Evolutionary conservation across 164 flowering plant genomes (phyloP), one percentile per base, ranked within the genome.

Genomic region (Brasenia schreberi): DNA sequence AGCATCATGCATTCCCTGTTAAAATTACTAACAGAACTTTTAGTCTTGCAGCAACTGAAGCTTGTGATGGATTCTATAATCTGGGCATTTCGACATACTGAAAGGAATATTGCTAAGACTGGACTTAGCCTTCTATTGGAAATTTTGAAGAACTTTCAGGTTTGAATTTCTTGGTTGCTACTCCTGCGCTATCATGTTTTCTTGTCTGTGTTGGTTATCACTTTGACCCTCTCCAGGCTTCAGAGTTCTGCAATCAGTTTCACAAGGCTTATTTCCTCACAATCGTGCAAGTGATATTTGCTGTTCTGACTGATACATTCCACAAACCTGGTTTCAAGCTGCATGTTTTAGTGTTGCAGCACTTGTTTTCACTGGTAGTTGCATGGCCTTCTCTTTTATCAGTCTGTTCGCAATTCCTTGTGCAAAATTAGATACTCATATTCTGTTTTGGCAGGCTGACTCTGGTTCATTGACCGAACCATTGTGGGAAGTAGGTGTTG

Each of bases 21-120:
- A 9, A 9, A 5, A 44, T 44, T 1, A 44, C 52, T 44, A 44
- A 44, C 10, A 44, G 1, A 44, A 44, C n/a, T n/a, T 44, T 44
- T 44, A 44, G 5, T 6, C 52, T 44, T 44, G 52, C 85, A 91
- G 97, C 99, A 95, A 85, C 52, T 95, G 67, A 95, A 95, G 79
- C 85, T 92, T 66, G 97, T 95, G 5, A 95, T 92, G 97, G 96
- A 95, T 76, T 92, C 97, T 7, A 92, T 95, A 53, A 92, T 85
- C 56, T 95, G 99, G 99, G 99, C 99, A 43, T 95, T 95, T 74
- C 90, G 99, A 66, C 99, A 95, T 72, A 95, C 99, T 53, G 99
- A 95, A 66, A 81, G 96, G 66, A 95, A 95, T 73, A 95, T 95
- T 74, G 97, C 99, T 63, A 97, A 95, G 81, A 95, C 97, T 64